Evolutionary conservation across 2,329 filamentous ascomycete genomes (phyloP).

Genomic region (Neonectria hederae): DNA sequence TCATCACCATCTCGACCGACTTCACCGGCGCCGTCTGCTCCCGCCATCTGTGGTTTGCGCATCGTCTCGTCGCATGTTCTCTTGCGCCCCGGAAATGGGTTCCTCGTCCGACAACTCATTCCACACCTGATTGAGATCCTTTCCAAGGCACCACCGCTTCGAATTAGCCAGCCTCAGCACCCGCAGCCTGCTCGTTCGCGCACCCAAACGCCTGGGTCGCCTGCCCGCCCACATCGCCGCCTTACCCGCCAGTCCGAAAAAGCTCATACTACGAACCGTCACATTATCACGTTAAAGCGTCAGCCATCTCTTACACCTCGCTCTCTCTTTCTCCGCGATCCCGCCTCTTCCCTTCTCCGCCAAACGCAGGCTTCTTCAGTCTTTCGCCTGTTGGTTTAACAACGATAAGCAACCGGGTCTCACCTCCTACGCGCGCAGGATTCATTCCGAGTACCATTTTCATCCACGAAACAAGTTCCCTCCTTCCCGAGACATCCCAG

Average conservation of each 20-base stretch:
- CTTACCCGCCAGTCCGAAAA: constrained; percentile 1
- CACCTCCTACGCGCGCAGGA: background rate
- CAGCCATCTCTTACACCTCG: background rate
- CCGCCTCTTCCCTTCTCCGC: constrained; percentile 4
- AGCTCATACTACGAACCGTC: background rate
- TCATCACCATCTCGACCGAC: constrained; percentile 24
- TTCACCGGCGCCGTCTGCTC: constrained; percentile 21
- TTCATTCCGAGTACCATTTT: background rate
- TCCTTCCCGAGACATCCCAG: background rate
- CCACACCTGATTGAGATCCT: constrained; percentile 30
- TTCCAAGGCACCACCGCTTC: constrained; percentile 1
- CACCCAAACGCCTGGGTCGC: constrained; percentile 14
- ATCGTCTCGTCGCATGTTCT: constrained; percentile 12
- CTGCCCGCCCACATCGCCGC: background rate
- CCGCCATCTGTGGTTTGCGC: constrained; percentile 23
- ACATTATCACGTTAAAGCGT: background rate
- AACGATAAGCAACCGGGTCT: constrained; percentile 5
- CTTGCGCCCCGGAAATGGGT: constrained; percentile 32
- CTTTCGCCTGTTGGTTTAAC: constrained; percentile 1
- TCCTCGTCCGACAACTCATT: constrained; percentile 18
- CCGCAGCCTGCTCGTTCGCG: constrained; percentile 3
- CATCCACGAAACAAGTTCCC: background rate
- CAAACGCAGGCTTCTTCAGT: constrained; percentile 4
- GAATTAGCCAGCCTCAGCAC: constrained; percentile 2
- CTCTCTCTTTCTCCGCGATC: constrained; percentile 4